A percentile compares a stretch with the other conserved stretches of the same genome.
These are phyloP conservation scores for Ceratobasidium sp. DNA, from an alignment of 1,284 basidiomycete species.

Conservation along the genomic window DNA sequence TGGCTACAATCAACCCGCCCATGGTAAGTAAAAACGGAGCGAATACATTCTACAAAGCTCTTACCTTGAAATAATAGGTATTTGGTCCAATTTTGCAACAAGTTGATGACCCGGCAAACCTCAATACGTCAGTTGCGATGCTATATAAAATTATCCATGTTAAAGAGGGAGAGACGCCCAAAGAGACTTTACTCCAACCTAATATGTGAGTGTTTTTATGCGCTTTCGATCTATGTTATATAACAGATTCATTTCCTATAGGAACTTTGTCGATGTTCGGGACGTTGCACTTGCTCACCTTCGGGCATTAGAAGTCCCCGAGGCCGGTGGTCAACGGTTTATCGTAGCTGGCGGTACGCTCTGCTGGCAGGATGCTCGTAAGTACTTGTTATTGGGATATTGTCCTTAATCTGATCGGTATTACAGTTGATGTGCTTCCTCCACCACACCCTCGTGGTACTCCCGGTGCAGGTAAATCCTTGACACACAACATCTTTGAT, in stretches of 20 bases:
- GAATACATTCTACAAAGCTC: background rate
- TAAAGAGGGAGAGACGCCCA: conserved; percentile 24
- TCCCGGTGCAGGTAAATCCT: conserved; percentile 58
- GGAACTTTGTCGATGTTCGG: conserved; percentile 70
- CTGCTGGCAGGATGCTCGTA: conserved; percentile 44
- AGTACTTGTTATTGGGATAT: background rate
- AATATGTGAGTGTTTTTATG: conserved; percentile 18
- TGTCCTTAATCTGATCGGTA: background rate
- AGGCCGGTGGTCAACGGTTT: conserved; percentile 49
- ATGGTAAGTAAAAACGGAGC: conserved; percentile 56
- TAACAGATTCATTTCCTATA: conserved; percentile 49
- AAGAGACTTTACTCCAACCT: conserved; percentile 25
- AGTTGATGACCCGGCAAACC: conserved; percentile 9
- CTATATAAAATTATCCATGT: conserved; percentile 37
- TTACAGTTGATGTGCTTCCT: conserved; percentile 37
- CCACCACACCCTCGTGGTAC: conserved; percentile 51
- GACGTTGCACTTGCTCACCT: conserved; percentile 70
- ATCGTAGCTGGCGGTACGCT: conserved; percentile 43
- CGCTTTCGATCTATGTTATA: background rate
- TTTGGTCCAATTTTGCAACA: conserved; percentile 55
- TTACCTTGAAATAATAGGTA: conserved; percentile 52
- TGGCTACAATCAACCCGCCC: conserved; percentile 62
- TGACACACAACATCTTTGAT: conserved; percentile 56
- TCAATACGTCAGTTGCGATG: conserved; percentile 35
- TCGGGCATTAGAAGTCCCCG: conserved; percentile 57